Base-by-base conservation (phyloP, 805 yeast species). In the Candida vaughaniae region DNA sequence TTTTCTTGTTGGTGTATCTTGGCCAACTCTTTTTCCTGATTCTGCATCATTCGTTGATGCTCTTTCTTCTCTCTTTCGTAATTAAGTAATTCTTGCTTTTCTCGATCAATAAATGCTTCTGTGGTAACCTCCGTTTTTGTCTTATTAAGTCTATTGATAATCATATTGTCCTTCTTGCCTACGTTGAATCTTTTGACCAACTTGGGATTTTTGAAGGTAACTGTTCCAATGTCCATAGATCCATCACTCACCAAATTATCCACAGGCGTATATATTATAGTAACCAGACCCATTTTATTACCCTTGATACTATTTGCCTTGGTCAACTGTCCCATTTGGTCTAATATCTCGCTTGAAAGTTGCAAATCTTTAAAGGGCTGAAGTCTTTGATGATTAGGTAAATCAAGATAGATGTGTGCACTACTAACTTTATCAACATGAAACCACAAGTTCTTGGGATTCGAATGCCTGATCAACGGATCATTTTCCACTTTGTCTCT, bases 271-370 rank as follows among this genome's bases (percentile, higher is more conserved):
- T 78, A 78, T 27, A 85, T 73, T 6, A 85, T 73, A 2, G 82
- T 77, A 41, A 84, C 66, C 48, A 80, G 80, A 51, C 78, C 77
- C 47, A 75, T 57, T 51, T 85, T 85, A 58, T 80, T 83, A 10
- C 86, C 93, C 51, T 80, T 78, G 25, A 85, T 84, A 4, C 90
- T 82, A 54, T 82, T 81, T 8, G 86, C 83, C 55, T 85, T 83
- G 19, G 91, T 81, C 38, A 86, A 62, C 49, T 85, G 95, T 1
- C 82, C 81, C 31, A 63, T 46, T 42, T 69, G 72, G n/a, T 54
- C 59, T 8, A 85, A 52, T 0, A 82, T 62, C 3, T 60, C 70
- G 11, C 66, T 64, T 1, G 83, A 52, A 4, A 68, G 43, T 6
- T 20, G 10, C 31, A 66, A 51, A 8, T 53, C 51, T 15, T 64